Percentiles rank a stretch among this genome's conserved stretches.
phyloP scores from a whole-genome alignment of 352 stramenopile species.

The Phytophthora chlamydospora region DNA sequence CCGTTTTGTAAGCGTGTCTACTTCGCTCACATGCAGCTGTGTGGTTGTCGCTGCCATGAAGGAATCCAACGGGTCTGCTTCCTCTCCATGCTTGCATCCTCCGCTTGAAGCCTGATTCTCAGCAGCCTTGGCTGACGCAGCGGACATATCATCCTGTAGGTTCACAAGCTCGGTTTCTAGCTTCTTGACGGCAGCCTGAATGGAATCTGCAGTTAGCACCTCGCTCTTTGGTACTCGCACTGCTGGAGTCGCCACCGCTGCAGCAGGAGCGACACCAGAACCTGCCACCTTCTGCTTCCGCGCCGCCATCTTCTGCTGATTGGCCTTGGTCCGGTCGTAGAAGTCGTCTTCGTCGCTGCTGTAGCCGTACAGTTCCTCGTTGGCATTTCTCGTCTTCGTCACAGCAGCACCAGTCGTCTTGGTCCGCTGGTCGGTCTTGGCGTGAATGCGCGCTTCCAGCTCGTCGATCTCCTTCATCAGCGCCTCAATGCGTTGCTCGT shows the following conservation, averaged over 20 bases:
- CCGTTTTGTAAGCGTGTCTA: constrained; percentile 28
- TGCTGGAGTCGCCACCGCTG: neutral
- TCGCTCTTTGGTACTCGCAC: constrained; percentile 14
- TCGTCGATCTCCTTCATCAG: constrained; percentile 72
- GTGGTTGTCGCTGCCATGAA: constrained; percentile 68
- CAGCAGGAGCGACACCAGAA: neutral
- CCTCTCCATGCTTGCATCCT: constrained; percentile 34
- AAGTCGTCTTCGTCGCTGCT: constrained; percentile 83
- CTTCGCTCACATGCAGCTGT: constrained; percentile 50
- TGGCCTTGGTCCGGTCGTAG: constrained; percentile 74
- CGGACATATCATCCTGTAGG: constrained; percentile 32
- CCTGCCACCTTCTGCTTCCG: constrained; percentile 37
- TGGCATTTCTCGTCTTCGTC: constrained; percentile 31
- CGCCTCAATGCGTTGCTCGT: constrained; percentile 62
- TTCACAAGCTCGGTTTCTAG: constrained; percentile 46
- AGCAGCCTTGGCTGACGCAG: constrained; percentile 19
- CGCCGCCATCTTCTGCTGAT: constrained; percentile 51
- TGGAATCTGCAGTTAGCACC: constrained; percentile 63
- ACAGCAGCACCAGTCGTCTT: constrained; percentile 26
- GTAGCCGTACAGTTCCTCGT: constrained; percentile 53
- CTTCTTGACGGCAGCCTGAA: constrained; percentile 46
- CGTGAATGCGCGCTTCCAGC: constrained; percentile 61
- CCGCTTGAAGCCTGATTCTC: constrained; percentile 5
- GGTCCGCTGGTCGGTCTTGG: constrained; percentile 55
- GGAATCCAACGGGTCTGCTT: constrained; percentile 63